Percentiles rank a stretch among this genome's conserved stretches.
Conservation (phyloP, 805 yeast genomes). For the Torulaspora delbrueckii region DNA sequence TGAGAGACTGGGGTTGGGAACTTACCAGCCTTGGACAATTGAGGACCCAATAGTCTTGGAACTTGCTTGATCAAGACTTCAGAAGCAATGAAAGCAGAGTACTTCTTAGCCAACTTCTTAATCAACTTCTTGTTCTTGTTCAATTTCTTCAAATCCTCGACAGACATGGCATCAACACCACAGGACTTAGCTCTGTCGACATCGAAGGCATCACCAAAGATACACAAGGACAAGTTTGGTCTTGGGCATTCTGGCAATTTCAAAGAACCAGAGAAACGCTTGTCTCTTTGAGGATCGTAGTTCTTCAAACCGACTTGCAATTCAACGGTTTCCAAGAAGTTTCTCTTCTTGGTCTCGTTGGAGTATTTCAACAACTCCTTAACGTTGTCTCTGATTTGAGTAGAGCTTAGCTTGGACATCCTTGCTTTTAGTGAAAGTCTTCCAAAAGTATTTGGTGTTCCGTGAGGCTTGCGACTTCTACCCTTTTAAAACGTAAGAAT, state of each 20-base stretch:
- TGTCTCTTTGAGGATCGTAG: slow-evolving; percentile 99
- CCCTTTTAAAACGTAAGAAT: background rate
- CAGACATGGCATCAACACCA: slow-evolving; percentile 99
- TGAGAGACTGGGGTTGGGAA: slow-evolving; percentile 99
- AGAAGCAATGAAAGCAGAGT: slow-evolving; percentile 99
- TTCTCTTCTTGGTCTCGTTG: slow-evolving; percentile 97
- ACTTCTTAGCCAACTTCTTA: slow-evolving; percentile 99
- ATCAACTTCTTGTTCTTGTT: slow-evolving; percentile 99
- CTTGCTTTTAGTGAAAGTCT: slow-evolving; percentile 45
- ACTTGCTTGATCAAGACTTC: slow-evolving; percentile 99
- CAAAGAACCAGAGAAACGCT: slow-evolving; percentile 99
- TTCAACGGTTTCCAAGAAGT: slow-evolving; percentile 99
- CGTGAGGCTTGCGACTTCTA: slow-evolving; percentile 46
- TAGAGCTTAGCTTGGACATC: slow-evolving; percentile 85
- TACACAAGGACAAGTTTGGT: slow-evolving; percentile 99
- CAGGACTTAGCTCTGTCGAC: slow-evolving; percentile 99
- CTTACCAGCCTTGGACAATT: slow-evolving; percentile 99
- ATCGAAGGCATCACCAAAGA: slow-evolving; percentile 99
- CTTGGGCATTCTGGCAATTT: slow-evolving; percentile 98
- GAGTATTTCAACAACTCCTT: slow-evolving; percentile 86
- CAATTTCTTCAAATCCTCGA: slow-evolving; percentile 98
- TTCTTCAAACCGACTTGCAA: slow-evolving; percentile 99
- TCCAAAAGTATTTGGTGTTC: slow-evolving; percentile 65
- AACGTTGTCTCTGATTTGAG: slow-evolving; percentile 97
- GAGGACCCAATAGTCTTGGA: slow-evolving; percentile 99